phyloP scores from a whole-genome alignment of 2,329 filamentous ascomycete species.

The Chalaropsis thielavioides region DNA sequence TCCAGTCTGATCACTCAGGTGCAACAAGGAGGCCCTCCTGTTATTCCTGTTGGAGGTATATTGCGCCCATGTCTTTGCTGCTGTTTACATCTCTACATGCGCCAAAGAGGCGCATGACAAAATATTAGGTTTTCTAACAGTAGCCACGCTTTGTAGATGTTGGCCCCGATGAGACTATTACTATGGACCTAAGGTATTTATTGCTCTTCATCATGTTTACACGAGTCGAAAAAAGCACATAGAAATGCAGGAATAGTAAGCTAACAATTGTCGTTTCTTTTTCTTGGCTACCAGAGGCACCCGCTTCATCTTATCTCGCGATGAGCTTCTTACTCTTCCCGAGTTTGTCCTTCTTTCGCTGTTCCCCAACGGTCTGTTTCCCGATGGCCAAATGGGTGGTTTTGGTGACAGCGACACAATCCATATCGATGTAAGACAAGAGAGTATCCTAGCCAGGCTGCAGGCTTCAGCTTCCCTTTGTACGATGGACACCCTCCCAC shows the following conservation, averaged over 20 bases:
- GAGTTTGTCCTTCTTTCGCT: conserved; percentile 96
- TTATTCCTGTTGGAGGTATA: conserved; percentile 78
- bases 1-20: conserved; percentile 99
- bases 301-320: conserved; percentile 82
- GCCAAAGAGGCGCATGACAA: background rate
- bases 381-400: conserved; percentile 87
- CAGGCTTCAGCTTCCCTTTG: background rate
- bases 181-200: conserved; percentile 77
- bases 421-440: conserved; percentile 77
- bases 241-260: too few relatives aligned
- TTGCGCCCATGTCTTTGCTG: conserved; percentile 3
- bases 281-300: conserved; percentile 50
- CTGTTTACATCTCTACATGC: background rate
- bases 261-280: too few relatives aligned
- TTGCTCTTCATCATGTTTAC: background rate
- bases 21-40: conserved; percentile 77
- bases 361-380: conserved; percentile 95
- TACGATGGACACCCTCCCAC: background rate
- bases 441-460: background rate
- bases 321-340: conserved; percentile 86
- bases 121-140: conserved; percentile 18
- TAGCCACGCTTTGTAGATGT: conserved; percentile 40
- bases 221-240: background rate
- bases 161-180: conserved; percentile 83
- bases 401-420: conserved; percentile 90